These are phyloP conservation scores for Cryptococcus maquisensis DNA, from an alignment of 1,284 basidiomycete species.

Conservation along the genomic window DNA sequence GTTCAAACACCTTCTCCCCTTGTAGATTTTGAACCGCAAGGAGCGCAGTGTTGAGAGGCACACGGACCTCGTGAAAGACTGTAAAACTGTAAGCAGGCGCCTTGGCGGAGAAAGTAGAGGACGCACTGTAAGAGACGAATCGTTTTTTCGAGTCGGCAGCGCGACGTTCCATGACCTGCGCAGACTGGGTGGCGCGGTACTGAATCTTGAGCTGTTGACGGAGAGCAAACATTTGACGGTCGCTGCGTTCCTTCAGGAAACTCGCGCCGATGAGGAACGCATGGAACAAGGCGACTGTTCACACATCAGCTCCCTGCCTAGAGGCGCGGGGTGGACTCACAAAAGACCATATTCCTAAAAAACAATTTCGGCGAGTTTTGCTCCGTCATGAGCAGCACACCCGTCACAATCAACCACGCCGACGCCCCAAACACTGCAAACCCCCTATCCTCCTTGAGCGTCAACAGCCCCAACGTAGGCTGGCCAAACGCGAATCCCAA, in stretches of 20 bases:
- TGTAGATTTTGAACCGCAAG: conserved; percentile 87
- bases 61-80: conserved; percentile 63
- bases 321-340: conserved; percentile 19
- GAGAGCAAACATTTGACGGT: conserved; percentile 60
- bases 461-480: conserved; percentile 72
- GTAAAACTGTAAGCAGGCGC: conserved; percentile 20
- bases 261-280: conserved; percentile 43
- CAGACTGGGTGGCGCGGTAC: conserved; percentile 65
- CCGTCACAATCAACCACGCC: conserved; percentile 59
- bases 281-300: conserved; percentile 39
- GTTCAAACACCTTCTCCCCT: conserved; percentile 53
- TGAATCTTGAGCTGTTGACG: conserved; percentile 72
- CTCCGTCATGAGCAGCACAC: conserved; percentile 42
- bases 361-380: conserved; percentile 50
- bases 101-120: conserved; percentile 24
- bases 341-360: conserved; percentile 40
- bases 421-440: conserved; percentile 61
- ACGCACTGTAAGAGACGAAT: conserved; percentile 72
- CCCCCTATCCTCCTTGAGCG: conserved; percentile 64
- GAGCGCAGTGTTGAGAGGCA: conserved; percentile 83
- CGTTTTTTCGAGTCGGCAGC: conserved; percentile 72
- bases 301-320: background rate
- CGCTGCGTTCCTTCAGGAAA: conserved; percentile 51
- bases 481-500: conserved; percentile 55
- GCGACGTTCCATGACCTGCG: conserved; percentile 75